Evolutionary conservation across 192 early-diverging fungal species (phyloP).

Genomic region (Hyaloraphidium curvatum): DNA sequence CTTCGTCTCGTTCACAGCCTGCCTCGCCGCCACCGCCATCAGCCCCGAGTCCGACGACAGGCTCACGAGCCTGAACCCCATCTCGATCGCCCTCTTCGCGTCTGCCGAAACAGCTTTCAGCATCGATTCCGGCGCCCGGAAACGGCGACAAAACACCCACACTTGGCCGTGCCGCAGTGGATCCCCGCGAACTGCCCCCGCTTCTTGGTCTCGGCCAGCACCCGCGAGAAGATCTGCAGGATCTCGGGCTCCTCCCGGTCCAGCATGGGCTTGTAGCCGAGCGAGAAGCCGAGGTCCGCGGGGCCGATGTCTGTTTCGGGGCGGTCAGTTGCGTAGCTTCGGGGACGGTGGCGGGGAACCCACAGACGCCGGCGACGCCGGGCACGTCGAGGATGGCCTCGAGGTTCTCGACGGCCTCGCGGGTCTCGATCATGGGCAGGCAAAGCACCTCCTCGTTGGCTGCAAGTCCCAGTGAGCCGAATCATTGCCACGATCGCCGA

Average conservation of each 20-base stretch:
- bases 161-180: background rate
- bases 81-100: background rate
- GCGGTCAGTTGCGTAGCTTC: no score
- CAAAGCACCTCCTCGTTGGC: background rate
- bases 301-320: no score
- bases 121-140: background rate
- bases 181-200: background rate
- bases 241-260: background rate
- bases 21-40: background rate
- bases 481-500: no score
- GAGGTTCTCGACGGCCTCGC: background rate
- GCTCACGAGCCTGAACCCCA: background rate
- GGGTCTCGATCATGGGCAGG: background rate
- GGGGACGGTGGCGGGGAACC: no score
- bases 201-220: background rate
- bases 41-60: background rate
- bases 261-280: background rate
- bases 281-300: background rate
- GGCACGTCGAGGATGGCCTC: background rate
- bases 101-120: background rate
- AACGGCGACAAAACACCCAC: background rate
- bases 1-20: background rate
- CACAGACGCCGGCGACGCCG: background rate
- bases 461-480: no score
- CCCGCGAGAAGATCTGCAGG: background rate